Percentiles rank a stretch among this genome's conserved stretches.
Conservation (phyloP, 257 asterid species). For the Thymus mandschuricus region DNA sequence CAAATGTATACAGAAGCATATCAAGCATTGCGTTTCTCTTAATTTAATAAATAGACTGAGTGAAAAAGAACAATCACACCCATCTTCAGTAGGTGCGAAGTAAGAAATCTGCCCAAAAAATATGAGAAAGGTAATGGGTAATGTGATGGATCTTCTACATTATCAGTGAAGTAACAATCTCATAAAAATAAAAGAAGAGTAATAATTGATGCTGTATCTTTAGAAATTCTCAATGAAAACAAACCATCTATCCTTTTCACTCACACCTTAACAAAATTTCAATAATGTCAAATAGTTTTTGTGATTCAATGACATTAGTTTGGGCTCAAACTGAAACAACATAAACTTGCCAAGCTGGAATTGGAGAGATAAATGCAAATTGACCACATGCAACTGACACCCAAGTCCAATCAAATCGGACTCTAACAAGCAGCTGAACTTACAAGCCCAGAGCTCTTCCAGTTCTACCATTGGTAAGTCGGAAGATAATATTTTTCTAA, state of each 20-base stretch:
- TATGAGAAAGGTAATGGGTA: conserved; percentile 3
- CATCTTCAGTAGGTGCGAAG: conserved; percentile 16
- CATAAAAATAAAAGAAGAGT: conserved; percentile 10
- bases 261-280: neutral
- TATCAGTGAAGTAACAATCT: conserved; percentile 12
- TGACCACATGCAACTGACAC: conserved; percentile 13
- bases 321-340: conserved; percentile 3
- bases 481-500: conserved; percentile 13
- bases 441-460: conserved; percentile 22
- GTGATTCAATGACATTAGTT: conserved; percentile 5
- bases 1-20: conserved; percentile 15
- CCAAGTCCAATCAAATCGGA: conserved; percentile 24
- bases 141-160: conserved; percentile 25
- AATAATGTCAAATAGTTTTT: neutral
- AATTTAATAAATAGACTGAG: conserved; percentile 19
- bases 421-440: conserved; percentile 24
- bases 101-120: conserved; percentile 23
- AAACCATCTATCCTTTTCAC: conserved; percentile 11
- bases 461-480: conserved; percentile 11
- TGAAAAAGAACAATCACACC: conserved; percentile 9
- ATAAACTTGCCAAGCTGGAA: conserved; percentile 12
- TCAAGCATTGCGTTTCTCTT: conserved; percentile 1
- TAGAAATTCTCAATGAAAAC: conserved; percentile 15
- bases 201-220: neutral
- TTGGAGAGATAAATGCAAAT: conserved; percentile 14